Evolutionary conservation across 2,329 filamentous ascomycete genomes (phyloP).

Genomic region (Fusarium longipes): DNA sequence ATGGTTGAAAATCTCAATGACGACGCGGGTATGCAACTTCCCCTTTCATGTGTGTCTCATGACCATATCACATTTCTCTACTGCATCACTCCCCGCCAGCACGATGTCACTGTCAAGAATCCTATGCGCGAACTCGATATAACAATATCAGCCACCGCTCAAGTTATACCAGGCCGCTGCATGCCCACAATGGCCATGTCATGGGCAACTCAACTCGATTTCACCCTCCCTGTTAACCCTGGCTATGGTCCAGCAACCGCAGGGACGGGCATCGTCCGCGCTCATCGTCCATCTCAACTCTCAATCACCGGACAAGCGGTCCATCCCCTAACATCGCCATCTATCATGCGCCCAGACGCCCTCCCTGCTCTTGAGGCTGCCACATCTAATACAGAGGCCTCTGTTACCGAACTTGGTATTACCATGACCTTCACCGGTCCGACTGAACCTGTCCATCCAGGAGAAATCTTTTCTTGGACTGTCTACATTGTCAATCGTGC

Average conservation of each 20-base stretch:
- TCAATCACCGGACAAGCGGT: slow-evolving; percentile 67
- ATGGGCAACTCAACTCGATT: slow-evolving; percentile 77
- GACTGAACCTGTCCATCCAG: slow-evolving; percentile 64
- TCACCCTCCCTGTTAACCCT: slow-evolving; percentile 72
- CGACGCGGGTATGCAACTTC: slow-evolving; percentile 61
- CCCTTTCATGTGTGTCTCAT: slow-evolving; percentile 72
- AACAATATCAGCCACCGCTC: slow-evolving; percentile 68
- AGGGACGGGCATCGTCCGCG: slow-evolving; percentile 67
- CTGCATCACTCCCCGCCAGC: slow-evolving; percentile 66
- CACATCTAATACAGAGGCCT: slow-evolving; percentile 57
- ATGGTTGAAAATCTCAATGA: slow-evolving; percentile 68
- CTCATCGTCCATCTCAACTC: slow-evolving; percentile 72
- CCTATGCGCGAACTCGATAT: slow-evolving; percentile 67
- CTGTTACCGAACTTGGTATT: slow-evolving; percentile 72
- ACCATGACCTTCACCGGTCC: slow-evolving; percentile 80
- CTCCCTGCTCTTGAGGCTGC: slow-evolving; percentile 69
- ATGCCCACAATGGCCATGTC: slow-evolving; percentile 71
- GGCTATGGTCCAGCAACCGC: slow-evolving; percentile 66
- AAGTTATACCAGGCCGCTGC: slow-evolving; percentile 66
- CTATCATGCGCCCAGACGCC: slow-evolving; percentile 68
- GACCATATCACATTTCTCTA: slow-evolving; percentile 83
- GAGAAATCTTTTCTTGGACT: slow-evolving; percentile 76
- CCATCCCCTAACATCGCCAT: slow-evolving; percentile 67
- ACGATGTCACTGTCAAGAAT: slow-evolving; percentile 59
- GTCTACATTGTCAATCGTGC: slow-evolving; percentile 82